Percentiles rank a stretch among this genome's conserved stretches.
phyloP scores from a whole-genome alignment of 768 basidiomycete species.

The Lentinula sp. region DNA sequence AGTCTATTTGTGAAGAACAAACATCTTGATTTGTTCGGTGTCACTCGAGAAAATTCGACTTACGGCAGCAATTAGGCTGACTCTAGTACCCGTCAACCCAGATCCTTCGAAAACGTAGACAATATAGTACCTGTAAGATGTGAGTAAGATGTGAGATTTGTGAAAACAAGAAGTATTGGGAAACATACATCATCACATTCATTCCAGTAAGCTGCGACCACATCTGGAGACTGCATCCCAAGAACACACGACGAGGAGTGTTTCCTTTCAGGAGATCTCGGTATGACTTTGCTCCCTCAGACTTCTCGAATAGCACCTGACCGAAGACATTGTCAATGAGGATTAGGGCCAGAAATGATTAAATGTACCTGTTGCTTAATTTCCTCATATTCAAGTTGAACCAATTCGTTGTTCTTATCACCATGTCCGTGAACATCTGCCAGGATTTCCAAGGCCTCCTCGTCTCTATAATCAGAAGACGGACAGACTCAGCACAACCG shows the following conservation, averaged over 20 bases:
- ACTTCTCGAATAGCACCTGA: conserved; percentile 51
- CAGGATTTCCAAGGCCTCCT: conserved; percentile 64
- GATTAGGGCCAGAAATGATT: background rate
- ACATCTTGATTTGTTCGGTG: background rate
- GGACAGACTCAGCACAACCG: background rate
- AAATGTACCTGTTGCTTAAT: conserved; percentile 42
- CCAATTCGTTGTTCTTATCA: conserved; percentile 50
- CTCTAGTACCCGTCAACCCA: conserved; percentile 68
- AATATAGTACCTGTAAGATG: conserved; percentile 43
- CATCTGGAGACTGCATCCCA: conserved; percentile 71
- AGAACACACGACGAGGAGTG: conserved; percentile 62
- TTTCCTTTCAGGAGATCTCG: conserved; percentile 60
- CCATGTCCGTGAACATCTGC: conserved; percentile 72
- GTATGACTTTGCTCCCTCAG: conserved; percentile 66
- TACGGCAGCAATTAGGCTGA: conserved; percentile 63
- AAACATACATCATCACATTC: conserved; percentile 72
- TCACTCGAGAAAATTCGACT: background rate
- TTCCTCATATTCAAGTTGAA: conserved; percentile 65
- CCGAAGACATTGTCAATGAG: background rate
- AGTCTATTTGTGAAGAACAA: conserved; percentile 27
- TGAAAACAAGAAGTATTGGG: background rate
- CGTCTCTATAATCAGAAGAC: conserved; percentile 25
- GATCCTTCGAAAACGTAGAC: conserved; percentile 75
- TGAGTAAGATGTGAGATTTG: background rate
- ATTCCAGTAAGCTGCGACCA: conserved; percentile 76